phyloP scores from a whole-genome alignment of 179 eudicot genomes.

The Vitellaria paradoxa region DNA sequence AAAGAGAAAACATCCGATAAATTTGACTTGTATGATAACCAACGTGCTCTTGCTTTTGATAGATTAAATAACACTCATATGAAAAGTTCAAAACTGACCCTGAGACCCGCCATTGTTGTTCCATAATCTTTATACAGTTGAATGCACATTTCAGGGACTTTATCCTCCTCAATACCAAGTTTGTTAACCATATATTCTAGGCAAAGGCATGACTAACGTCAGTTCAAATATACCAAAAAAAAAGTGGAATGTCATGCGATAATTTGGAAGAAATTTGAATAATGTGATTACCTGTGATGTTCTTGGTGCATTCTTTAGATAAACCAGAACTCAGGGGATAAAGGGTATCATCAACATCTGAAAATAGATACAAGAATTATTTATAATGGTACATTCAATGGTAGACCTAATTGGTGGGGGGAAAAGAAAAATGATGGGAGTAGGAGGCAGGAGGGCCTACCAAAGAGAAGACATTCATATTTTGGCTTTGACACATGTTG shows the following conservation, averaged over 20 bases:
- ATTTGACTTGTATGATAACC: background rate
- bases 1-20: background rate
- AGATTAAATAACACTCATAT: background rate
- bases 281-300: conserved; percentile 57
- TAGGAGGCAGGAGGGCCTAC: conserved; percentile 25
- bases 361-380: conserved; percentile 3
- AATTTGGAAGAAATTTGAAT: background rate
- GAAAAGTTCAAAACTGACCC: conserved; percentile 34
- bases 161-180: conserved; percentile 70
- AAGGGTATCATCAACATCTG: conserved; percentile 98
- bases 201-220: conserved; percentile 9
- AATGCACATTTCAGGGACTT: conserved; percentile 54
- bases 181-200: conserved; percentile 69
- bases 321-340: conserved; percentile 82
- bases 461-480: conserved; percentile 90
- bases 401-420: background rate
- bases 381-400: background rate
- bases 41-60: background rate
- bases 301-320: conserved; percentile 50
- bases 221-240: background rate
- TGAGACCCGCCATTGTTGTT: conserved; percentile 94
- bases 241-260: background rate
- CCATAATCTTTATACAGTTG: conserved; percentile 79
- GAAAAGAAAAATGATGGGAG: background rate
- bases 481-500: conserved; percentile 31